These are phyloP conservation scores for Penicillium cataractarum DNA, from an alignment of 495 filamentous ascomycete species.

Conservation along the genomic window DNA sequence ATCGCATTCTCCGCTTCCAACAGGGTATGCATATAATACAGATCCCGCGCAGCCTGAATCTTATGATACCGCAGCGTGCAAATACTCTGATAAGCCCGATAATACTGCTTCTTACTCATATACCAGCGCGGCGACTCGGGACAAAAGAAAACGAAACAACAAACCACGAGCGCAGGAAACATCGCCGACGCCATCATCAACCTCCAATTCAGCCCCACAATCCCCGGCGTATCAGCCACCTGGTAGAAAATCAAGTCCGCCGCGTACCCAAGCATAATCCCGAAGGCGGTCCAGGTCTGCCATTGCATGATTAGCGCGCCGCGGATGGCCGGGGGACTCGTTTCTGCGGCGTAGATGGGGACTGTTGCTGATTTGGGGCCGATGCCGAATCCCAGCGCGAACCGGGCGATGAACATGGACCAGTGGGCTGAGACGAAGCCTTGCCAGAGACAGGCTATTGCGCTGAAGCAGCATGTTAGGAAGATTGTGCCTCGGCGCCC, in stretches of 20 bases:
- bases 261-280: conserved; percentile 77
- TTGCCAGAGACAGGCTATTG: conserved; percentile 76
- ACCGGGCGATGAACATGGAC: conserved; percentile 73
- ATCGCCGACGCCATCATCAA: conserved; percentile 82
- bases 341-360: conserved; percentile 79
- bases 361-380: conserved; percentile 82
- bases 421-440: conserved; percentile 75
- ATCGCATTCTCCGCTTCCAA: conserved; percentile 68
- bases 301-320: conserved; percentile 81
- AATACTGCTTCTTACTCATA: conserved; percentile 68
- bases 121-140: conserved; percentile 82
- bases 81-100: conserved; percentile 68
- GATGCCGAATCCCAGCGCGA: conserved; percentile 75
- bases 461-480: conserved; percentile 68
- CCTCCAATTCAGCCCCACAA: conserved; percentile 75
- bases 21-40: conserved; percentile 79
- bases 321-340: conserved; percentile 69
- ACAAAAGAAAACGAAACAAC: conserved; percentile 69
- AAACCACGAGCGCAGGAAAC: conserved; percentile 73
- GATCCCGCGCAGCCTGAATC: conserved; percentile 77
- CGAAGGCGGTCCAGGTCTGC: conserved; percentile 89
- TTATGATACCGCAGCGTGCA: conserved; percentile 67
- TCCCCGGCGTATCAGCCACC: conserved; percentile 56
- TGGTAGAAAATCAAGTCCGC: conserved; percentile 73
- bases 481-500: conserved; percentile 87